Conservation (phyloP, 768 basidiomycete species). For the Suillus subaureus region DNA sequence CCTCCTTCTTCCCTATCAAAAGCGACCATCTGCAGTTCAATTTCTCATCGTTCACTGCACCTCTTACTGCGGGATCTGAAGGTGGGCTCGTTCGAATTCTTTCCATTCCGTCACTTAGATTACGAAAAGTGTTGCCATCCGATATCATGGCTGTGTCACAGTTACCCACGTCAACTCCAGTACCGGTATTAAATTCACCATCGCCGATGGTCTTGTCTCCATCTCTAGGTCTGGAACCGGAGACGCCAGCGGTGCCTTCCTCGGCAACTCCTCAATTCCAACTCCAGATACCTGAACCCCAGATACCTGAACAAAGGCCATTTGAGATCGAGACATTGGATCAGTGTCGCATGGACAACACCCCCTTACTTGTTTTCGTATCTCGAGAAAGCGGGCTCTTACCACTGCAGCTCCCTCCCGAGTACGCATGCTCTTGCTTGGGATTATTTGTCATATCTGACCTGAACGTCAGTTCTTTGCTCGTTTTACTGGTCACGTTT, state of each 20-base stretch:
- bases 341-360: constrained; percentile 39
- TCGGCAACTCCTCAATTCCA: neutral
- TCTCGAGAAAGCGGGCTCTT: constrained; percentile 35
- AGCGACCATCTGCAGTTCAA: neutral
- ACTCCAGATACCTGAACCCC: neutral
- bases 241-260: neutral
- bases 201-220: neutral
- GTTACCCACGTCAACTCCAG: neutral
- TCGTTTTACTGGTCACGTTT: constrained; percentile 7
- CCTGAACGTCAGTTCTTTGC: constrained; percentile 34
- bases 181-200: neutral
- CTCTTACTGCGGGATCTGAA: neutral
- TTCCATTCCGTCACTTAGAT: neutral
- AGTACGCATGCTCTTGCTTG: constrained; percentile 45
- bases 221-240: neutral
- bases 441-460: constrained; percentile 49
- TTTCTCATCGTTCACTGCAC: too few species aligned
- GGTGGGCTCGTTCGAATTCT: neutral
- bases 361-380: constrained; percentile 45
- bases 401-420: constrained; percentile 30
- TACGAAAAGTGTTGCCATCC: neutral
- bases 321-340: constrained; percentile 44
- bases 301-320: constrained; percentile 29
- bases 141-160: neutral
- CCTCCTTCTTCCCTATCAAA: neutral